Evolutionary conservation across 2,329 filamentous ascomycete species (phyloP).

Genomic region (Dactylellina leptospora): DNA sequence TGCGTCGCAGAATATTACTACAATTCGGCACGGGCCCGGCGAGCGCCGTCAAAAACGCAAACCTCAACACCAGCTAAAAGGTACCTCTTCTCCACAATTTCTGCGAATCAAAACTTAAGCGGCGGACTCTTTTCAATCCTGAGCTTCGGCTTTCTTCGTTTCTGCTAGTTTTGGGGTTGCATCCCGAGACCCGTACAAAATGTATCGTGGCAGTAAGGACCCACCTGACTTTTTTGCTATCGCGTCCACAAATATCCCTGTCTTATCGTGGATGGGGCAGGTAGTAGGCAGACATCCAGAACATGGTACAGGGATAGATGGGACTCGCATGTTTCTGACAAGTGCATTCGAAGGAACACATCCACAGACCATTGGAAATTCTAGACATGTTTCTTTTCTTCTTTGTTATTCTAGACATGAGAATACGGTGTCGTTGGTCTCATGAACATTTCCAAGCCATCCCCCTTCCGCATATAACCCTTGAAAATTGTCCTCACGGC

Average conservation of each 20-base stretch:
- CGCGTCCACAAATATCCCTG: conserved; percentile 19
- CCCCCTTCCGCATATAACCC: conserved; percentile 1
- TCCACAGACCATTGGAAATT: not conserved
- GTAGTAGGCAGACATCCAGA: conserved; percentile 50
- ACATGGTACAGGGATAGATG: conserved; percentile 20
- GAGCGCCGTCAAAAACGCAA: not conserved
- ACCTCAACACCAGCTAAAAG: not conserved
- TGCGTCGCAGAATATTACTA: not conserved
- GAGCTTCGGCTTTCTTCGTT: no score
- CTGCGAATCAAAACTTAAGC: conserved; percentile 20
- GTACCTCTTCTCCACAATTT: conserved; percentile 25
- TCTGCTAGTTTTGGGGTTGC: conserved; percentile 36
- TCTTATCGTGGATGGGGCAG: conserved; percentile 30
- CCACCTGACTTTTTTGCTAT: conserved; percentile 50
- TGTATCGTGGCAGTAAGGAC: conserved; percentile 27
- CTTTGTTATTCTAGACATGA: no score
- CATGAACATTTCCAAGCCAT: not conserved
- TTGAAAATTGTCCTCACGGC: conserved; percentile 7
- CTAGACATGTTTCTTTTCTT: conserved; percentile 1
- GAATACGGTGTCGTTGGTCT: no score
- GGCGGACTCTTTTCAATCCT: conserved; percentile 32
- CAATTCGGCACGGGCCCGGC: not conserved
- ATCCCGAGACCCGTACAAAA: conserved; percentile 16
- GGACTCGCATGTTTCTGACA: conserved; percentile 3
- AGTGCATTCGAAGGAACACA: not conserved